A percentile compares a stretch with the other conserved stretches of the same genome.
Evolutionary conservation across 1,139 yeast genomes (phyloP).

Genomic region (Yamadazyma membranifaciens): DNA sequence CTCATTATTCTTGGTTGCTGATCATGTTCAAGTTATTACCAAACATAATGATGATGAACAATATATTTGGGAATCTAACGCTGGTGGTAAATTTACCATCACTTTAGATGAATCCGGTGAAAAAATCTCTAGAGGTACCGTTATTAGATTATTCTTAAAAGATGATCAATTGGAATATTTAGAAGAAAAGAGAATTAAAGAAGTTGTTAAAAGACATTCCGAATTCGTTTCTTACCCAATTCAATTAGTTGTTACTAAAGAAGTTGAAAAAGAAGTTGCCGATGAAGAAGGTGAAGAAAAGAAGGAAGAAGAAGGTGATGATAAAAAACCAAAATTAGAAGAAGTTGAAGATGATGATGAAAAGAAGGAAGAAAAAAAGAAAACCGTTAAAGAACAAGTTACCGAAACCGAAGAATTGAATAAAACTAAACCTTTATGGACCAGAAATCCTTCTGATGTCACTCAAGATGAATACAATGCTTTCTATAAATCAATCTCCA

Average conservation of each 20-base stretch:
- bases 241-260: conserved; percentile 97
- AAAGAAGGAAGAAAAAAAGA: conserved; percentile 67
- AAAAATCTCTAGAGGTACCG: conserved; percentile 91
- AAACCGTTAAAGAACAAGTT: conserved; percentile 81
- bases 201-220: conserved; percentile 98
- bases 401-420: conserved; percentile 95
- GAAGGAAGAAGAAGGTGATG: conserved; percentile 51
- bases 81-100: conserved; percentile 99
- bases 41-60: conserved; percentile 99
- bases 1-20: conserved; percentile 99
- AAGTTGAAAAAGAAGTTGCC: conserved; percentile 94
- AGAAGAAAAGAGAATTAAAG: conserved; percentile 99
- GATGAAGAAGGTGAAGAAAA: conserved; percentile 65
- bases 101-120: conserved; percentile 86
- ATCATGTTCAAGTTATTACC: conserved; percentile 96
- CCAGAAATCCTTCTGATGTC: conserved; percentile 97
- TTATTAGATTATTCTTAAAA: conserved; percentile 94
- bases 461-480: conserved; percentile 99
- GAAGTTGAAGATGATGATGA: conserved; percentile 67
- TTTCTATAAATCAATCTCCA: conserved; percentile 98
- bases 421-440: conserved; percentile 99
- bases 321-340: conserved; percentile 61
- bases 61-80: conserved; percentile 99
- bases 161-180: conserved; percentile 98
- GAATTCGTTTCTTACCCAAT: conserved; percentile 99